Percentiles rank a stretch among this genome's conserved stretches.
These are phyloP conservation scores for Adansonia grandidieri DNA, from an alignment of 441 rosid species.

Conservation along the genomic window DNA sequence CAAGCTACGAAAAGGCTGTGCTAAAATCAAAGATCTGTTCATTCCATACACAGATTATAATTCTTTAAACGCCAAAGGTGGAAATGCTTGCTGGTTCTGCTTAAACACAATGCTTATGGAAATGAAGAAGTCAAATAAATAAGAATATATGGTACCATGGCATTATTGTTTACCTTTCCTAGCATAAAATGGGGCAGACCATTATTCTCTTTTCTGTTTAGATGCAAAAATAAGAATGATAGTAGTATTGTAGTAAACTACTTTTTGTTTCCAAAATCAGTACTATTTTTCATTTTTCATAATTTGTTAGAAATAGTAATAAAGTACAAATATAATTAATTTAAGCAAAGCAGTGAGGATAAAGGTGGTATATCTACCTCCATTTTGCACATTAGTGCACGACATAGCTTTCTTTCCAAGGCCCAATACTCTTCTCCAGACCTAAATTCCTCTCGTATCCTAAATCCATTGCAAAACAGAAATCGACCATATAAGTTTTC, in stretches of 20 bases:
- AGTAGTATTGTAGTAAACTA: neutral
- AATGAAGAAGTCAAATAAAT: conserved; percentile 13
- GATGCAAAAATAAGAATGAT: neutral
- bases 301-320: neutral
- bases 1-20: neutral
- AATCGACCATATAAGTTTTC: conserved; percentile 15
- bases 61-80: neutral
- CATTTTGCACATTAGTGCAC: conserved; percentile 50
- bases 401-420: conserved; percentile 84
- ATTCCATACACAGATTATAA: neutral
- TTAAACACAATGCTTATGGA: neutral
- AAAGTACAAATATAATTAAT: neutral
- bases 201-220: conserved; percentile 6
- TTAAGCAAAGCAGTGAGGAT: neutral
- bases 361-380: conserved; percentile 44
- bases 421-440: conserved; percentile 85
- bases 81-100: neutral
- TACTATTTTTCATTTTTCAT: neutral
- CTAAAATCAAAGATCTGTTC: neutral
- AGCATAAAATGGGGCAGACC: neutral
- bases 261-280: neutral
- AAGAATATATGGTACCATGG: neutral
- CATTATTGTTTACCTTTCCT: neutral
- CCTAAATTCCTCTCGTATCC: conserved; percentile 68
- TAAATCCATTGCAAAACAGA: conserved; percentile 35